Conservation (phyloP, 768 basidiomycete species). For the Leccinum barrowsii region DNA sequence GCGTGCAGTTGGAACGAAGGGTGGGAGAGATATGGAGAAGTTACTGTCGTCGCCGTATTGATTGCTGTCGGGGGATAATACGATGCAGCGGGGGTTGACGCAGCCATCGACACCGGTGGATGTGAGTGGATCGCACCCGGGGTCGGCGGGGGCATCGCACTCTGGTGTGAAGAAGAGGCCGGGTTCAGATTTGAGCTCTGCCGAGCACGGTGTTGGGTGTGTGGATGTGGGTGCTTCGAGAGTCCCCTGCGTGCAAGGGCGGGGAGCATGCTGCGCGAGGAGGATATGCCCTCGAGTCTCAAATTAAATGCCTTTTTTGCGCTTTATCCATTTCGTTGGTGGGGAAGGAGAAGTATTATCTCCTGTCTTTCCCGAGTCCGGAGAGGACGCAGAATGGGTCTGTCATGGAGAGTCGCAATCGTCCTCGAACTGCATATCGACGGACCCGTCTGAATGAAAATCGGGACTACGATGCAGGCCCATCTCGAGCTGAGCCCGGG, state of each 20-base stretch:
- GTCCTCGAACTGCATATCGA: constrained; percentile 17
- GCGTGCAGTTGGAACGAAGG: constrained; percentile 28
- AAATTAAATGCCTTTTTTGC: constrained; percentile 61
- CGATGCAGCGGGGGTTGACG: constrained; percentile 18
- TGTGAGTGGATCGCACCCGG: constrained; percentile 16
- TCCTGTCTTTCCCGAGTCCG: constrained; percentile 26
- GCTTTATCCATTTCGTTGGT: constrained; percentile 45
- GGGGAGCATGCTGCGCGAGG: constrained; percentile 20
- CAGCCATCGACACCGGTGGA: constrained; percentile 10
- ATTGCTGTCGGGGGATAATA: constrained; percentile 30
- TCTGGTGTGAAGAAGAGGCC: constrained; percentile 24
- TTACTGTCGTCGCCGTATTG: constrained; percentile 30
- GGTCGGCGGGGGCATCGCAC: constrained; percentile 6
- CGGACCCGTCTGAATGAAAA: constrained; percentile 2
- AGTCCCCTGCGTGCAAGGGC: constrained; percentile 22
- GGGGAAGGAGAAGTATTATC: constrained; percentile 30
- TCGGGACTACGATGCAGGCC: constrained; percentile 29
- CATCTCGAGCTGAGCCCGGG: constrained; percentile 57
- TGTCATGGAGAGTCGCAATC: constrained; percentile 20
- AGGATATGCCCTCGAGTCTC: constrained; percentile 42
- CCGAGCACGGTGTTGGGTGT: constrained; percentile 27
- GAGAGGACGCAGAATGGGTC: constrained; percentile 17
- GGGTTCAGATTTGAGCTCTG: constrained; percentile 31
- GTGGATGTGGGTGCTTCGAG: constrained; percentile 24
- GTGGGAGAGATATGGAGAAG: constrained; percentile 31